Percentiles rank a stretch among this genome's conserved stretches.
phyloP scores from a whole-genome alignment of 1,139 yeast genomes.

The Debaryomycetaceae sp. region DNA sequence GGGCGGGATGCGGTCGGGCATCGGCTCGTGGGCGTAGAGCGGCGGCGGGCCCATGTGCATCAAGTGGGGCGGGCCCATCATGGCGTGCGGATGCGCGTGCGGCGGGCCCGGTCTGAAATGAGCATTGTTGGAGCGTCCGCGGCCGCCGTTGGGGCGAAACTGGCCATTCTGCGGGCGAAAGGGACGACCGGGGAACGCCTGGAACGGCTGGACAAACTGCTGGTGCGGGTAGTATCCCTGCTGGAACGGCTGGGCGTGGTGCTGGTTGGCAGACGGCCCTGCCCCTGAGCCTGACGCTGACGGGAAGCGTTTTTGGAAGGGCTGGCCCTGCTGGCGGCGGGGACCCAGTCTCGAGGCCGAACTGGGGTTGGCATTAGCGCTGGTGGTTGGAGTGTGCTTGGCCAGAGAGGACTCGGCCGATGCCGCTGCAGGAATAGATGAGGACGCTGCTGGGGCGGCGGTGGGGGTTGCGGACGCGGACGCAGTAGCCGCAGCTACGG shows the following conservation, averaged over 20 bases:
- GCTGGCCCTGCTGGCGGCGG: too few relatives aligned
- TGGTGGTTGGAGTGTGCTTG: too few relatives aligned
- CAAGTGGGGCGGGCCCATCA: conserved; percentile 4
- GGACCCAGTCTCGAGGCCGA: conserved; percentile 3
- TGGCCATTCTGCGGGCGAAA: neutral
- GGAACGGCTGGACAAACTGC: too few relatives aligned
- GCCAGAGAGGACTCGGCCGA: too few relatives aligned
- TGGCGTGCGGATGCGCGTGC: conserved; percentile 4
- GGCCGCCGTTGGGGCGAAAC: neutral
- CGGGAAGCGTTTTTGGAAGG: conserved; percentile 3
- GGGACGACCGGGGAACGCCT: too few relatives aligned
- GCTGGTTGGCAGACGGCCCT: neutral
- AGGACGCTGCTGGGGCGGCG: too few relatives aligned
- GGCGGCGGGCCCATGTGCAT: conserved; percentile 1
- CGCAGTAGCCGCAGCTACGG: conserved; percentile 6
- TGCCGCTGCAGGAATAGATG: too few relatives aligned
- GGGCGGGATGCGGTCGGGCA: conserved; percentile 32
- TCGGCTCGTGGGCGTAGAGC: conserved; percentile 8
- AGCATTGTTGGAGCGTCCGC: neutral
- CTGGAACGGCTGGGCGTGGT: neutral
- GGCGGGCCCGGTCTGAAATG: conserved; percentile 1
- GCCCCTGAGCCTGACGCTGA: conserved; percentile 1
- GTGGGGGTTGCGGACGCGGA: conserved; percentile 13
- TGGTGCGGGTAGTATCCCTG: too few relatives aligned
- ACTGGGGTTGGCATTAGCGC: too few relatives aligned